phyloP scores from a whole-genome alignment of 2,329 filamentous ascomycete genomes.

The Microdochium nivale region DNA sequence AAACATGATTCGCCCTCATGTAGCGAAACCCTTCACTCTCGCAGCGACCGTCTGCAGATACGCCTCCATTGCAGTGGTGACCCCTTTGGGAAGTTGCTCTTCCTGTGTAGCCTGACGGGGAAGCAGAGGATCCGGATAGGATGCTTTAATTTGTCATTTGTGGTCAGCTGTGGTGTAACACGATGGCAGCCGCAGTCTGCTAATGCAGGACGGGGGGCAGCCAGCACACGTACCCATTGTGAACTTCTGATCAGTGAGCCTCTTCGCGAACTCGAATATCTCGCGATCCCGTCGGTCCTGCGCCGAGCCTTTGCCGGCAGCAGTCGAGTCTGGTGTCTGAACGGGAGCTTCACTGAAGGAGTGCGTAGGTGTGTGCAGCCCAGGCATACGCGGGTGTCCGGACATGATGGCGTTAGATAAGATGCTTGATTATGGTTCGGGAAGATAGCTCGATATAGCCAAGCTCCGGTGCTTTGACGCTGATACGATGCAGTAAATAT shows the following conservation, averaged over 20 bases:
- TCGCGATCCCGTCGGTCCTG: constrained; percentile 30
- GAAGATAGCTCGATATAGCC: too few relatives aligned
- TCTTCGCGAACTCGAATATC: constrained; percentile 30
- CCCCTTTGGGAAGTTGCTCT: constrained; percentile 25
- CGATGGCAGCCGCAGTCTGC: constrained; percentile 5
- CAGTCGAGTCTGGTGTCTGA: constrained; percentile 11
- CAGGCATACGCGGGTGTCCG: constrained; percentile 11
- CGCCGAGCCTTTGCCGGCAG: constrained; percentile 16
- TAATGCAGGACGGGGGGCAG: neutral
- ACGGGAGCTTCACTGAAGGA: constrained; percentile 16
- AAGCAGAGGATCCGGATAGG: constrained; percentile 31
- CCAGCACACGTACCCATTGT: constrained; percentile 29
- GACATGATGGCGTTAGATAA: constrained; percentile 74
- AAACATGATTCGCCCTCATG: neutral
- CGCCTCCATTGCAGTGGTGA: constrained; percentile 31
- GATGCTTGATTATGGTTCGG: constrained; percentile 68
- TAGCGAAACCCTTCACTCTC: neutral
- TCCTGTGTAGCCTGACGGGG: constrained; percentile 23
- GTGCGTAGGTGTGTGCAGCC: constrained; percentile 18
- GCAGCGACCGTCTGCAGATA: constrained; percentile 25
- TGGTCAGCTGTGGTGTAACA: constrained; percentile 27
- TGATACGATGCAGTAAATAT: too few relatives aligned
- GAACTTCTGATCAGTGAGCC: constrained; percentile 36
- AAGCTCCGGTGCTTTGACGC: too few relatives aligned
- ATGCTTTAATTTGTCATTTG: constrained; percentile 14